A percentile compares a stretch with the other conserved stretches of the same genome.
These are phyloP conservation scores for Rheum nobile DNA, from an alignment of 148 eudicot species.

Conservation along the genomic window DNA sequence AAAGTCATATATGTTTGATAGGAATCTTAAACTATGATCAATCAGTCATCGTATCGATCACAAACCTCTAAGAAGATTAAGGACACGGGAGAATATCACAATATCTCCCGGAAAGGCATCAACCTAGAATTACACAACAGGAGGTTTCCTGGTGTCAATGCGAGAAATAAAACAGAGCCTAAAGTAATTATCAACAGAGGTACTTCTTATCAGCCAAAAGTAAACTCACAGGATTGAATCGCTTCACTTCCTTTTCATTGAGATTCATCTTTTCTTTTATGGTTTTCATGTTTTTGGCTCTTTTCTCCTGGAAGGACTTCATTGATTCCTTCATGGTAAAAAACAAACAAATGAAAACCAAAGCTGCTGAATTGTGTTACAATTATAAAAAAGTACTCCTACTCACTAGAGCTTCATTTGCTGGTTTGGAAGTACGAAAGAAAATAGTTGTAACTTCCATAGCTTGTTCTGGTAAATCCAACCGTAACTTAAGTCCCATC, in stretches of 20 bases:
- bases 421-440: slow-evolving; percentile 76
- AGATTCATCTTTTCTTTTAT: slow-evolving; percentile 78
- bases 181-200: background rate
- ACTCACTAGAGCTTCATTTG: slow-evolving; percentile 75
- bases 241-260: slow-evolving; percentile 64
- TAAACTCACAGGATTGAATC: slow-evolving; percentile 87
- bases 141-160: slow-evolving; percentile 9
- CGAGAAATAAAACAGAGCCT: background rate
- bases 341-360: slow-evolving; percentile 8
- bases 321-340: slow-evolving; percentile 38
- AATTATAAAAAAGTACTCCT: slow-evolving; percentile 1
- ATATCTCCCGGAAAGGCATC: slow-evolving; percentile 99
- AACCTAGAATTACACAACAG: slow-evolving; percentile 37
- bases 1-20: background rate
- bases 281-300: slow-evolving; percentile 54
- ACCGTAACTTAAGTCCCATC: slow-evolving; percentile 89
- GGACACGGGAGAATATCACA: slow-evolving; percentile 81
- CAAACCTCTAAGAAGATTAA: slow-evolving; percentile 92
- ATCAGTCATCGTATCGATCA: background rate
- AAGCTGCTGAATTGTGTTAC: slow-evolving; percentile 1
- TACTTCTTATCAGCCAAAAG: background rate
- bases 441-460: slow-evolving; percentile 85
- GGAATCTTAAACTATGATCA: background rate
- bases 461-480: slow-evolving; percentile 95
- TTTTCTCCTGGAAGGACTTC: slow-evolving; percentile 62